Conservation (phyloP, 805 yeast genomes). For the Komagataella pastoris region DNA sequence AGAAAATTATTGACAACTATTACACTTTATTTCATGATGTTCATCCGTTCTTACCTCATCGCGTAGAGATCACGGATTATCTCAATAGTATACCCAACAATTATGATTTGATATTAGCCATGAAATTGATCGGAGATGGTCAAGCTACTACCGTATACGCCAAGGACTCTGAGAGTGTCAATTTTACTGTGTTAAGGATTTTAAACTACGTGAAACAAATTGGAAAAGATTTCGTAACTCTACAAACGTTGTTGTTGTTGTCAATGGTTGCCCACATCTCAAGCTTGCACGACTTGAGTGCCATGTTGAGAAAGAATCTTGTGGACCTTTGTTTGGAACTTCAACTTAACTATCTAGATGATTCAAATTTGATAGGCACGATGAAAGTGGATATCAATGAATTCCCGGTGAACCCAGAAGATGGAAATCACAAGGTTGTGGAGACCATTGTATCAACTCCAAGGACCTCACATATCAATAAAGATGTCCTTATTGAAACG, state of each 20-base stretch:
- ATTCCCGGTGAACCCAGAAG: background rate
- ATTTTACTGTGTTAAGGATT: slow-evolving; percentile 20
- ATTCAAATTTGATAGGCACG: slow-evolving; percentile 4
- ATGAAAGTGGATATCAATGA: background rate
- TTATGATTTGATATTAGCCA: slow-evolving; percentile 27
- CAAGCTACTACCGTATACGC: slow-evolving; percentile 22
- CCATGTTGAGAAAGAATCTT: slow-evolving; percentile 26
- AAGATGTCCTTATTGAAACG: slow-evolving; percentile 6
- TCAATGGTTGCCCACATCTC: slow-evolving; percentile 35
- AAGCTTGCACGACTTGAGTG: slow-evolving; percentile 33
- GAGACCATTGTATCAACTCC: slow-evolving; percentile 8
- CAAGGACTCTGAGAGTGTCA: slow-evolving; percentile 25
- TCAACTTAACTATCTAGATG: slow-evolving; percentile 25
- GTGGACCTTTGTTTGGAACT: slow-evolving; percentile 23
- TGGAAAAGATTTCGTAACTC: slow-evolving; percentile 27
- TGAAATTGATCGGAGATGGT: slow-evolving; percentile 38
- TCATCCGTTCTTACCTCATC: slow-evolving; percentile 35
- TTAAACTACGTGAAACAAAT: slow-evolving; percentile 15
- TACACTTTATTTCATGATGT: slow-evolving; percentile 24
- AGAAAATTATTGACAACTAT: slow-evolving; percentile 16
- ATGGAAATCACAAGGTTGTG: slow-evolving; percentile 1
- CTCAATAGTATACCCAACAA: slow-evolving; percentile 20
- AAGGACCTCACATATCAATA: slow-evolving; percentile 10
- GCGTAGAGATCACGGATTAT: slow-evolving; percentile 19
- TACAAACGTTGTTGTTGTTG: slow-evolving; percentile 27